Percentiles rank a stretch among this genome's conserved stretches.
Evolutionary conservation across 352 stramenopile genomes (phyloP).

Genomic region (Achlya hypogyna): DNA sequence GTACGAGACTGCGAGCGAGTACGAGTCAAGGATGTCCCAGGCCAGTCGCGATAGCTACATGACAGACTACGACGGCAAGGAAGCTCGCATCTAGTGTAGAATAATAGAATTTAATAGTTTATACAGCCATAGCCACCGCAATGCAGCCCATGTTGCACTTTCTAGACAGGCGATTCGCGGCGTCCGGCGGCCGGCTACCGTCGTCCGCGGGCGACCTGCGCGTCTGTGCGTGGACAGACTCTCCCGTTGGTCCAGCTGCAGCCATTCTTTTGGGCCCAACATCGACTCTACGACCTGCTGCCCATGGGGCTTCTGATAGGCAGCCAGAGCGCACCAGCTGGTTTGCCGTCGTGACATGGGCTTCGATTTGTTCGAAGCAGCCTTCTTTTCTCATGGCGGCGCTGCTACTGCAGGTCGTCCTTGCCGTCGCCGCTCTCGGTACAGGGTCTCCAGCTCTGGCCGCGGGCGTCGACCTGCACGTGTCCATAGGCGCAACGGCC

Average conservation of each 20-base stretch:
- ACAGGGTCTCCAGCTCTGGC: no score
- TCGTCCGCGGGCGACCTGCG: no score
- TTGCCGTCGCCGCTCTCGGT: not conserved
- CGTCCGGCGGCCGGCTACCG: no score
- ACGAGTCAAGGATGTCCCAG: not conserved
- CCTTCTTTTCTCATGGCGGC: not conserved
- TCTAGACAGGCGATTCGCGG: no score
- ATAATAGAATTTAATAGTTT: slow-evolving; percentile 8
- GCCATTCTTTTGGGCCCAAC: not conserved
- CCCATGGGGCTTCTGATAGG: not conserved
- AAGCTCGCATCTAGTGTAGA: slow-evolving; percentile 9
- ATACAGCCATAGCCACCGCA: not conserved
- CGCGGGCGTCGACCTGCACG: no score
- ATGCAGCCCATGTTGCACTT: no score
- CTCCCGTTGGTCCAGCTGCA: not conserved
- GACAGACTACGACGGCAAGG: slow-evolving; percentile 6
- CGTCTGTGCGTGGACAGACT: no score
- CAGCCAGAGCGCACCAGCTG: not conserved
- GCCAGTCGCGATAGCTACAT: slow-evolving; percentile 8
- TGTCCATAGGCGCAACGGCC: not conserved
- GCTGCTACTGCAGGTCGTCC: not conserved
- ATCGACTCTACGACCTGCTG: not conserved
- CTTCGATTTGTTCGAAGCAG: not conserved
- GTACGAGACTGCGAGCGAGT: slow-evolving; percentile 4
- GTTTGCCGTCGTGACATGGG: not conserved